phyloP scores from a whole-genome alignment of 2,329 filamentous ascomycete species.

The Curvularia spicifera region DNA sequence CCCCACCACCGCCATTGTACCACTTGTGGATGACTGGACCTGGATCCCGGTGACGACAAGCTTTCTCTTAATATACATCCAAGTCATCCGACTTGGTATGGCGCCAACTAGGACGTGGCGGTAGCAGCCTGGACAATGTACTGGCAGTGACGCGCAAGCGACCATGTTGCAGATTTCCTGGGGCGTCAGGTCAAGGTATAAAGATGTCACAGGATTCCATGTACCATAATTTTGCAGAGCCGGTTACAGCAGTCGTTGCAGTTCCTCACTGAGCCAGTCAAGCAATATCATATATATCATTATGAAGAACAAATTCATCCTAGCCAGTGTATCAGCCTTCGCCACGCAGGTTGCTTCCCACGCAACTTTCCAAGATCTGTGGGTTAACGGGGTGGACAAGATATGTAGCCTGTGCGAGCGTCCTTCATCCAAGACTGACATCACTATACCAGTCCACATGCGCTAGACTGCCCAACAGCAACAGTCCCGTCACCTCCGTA shows the following conservation, averaged over 20 bases:
- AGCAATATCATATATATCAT: background rate
- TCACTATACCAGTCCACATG: slow-evolving; percentile 26
- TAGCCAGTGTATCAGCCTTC: slow-evolving; percentile 30
- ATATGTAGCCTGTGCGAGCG: slow-evolving; percentile 17
- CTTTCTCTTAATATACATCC: slow-evolving; percentile 15
- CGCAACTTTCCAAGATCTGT: slow-evolving; percentile 43
- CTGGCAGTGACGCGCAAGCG: slow-evolving; percentile 1
- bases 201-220: background rate
- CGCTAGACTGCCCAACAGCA: slow-evolving; percentile 46
- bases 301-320: slow-evolving; percentile 12
- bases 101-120: background rate
- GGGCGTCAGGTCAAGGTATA: slow-evolving; percentile 2
- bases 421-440: slow-evolving; percentile 9
- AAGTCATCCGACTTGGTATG: slow-evolving; percentile 15
- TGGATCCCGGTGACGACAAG: slow-evolving; percentile 14
- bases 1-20: slow-evolving; percentile 9
- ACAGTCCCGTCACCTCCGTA: slow-evolving; percentile 54
- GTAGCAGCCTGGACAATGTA: background rate
- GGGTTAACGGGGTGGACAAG: slow-evolving; percentile 42
- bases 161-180: background rate
- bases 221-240: background rate
- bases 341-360: slow-evolving; percentile 40
- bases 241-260: background rate
- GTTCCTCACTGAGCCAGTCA: background rate
- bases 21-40: slow-evolving; percentile 6